Evolutionary conservation across 1,284 basidiomycete species (phyloP).

Genomic region (Rhodotorula sp.): DNA sequence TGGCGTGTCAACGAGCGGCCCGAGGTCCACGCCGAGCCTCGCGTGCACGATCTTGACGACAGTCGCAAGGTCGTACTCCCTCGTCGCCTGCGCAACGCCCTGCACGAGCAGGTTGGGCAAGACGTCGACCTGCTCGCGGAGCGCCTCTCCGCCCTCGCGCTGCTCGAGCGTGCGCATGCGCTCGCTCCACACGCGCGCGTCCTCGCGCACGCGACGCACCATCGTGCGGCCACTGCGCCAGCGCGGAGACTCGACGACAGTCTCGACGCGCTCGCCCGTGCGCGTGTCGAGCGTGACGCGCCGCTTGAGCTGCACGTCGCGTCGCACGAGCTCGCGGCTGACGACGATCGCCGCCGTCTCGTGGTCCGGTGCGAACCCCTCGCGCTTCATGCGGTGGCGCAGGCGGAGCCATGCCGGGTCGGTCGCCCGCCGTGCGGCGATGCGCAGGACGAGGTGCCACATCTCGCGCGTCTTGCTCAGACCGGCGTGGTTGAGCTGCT

Average conservation of each 20-base stretch:
- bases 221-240: conserved; percentile 10
- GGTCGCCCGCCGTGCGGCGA: conserved; percentile 6
- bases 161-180: too few relatives aligned
- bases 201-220: conserved; percentile 1
- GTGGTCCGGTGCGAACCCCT: not conserved
- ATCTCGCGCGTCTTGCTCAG: not conserved
- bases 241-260: not conserved
- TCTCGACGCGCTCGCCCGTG: not conserved
- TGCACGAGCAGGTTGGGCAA: conserved; percentile 11
- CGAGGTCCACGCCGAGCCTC: conserved; percentile 24
- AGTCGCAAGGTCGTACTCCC: not conserved
- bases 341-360: conserved; percentile 8
- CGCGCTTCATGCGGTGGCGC: not conserved
- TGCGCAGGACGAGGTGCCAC: conserved; percentile 15
- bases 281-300: not conserved
- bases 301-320: conserved; percentile 7
- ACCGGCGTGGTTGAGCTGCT: not conserved
- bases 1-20: not conserved
- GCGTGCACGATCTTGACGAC: conserved; percentile 3
- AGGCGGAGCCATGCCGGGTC: not conserved
- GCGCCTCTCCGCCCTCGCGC: not conserved
- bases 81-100: conserved; percentile 5
- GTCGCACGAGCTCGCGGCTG: conserved; percentile 16
- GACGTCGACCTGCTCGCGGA: not conserved
- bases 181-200: not conserved